Base-by-base conservation (phyloP, 2,329 filamentous ascomycete genomes). In the Cryoendolithus antarcticus region DNA sequence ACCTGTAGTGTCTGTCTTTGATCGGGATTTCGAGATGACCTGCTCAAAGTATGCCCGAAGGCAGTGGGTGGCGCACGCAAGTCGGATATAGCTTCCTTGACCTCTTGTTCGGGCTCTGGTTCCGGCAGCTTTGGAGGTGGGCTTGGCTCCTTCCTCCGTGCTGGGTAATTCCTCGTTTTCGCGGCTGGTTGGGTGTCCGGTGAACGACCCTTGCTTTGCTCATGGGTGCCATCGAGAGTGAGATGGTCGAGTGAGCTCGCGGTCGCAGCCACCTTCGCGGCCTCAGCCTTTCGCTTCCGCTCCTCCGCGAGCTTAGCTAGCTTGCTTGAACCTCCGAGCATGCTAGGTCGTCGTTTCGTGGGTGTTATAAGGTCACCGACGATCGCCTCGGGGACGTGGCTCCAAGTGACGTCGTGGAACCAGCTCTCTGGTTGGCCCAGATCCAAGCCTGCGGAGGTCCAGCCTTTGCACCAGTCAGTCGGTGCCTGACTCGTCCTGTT, bases 311-410 rank as follows among this genome's bases (percentile, higher is more conserved):
- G 67, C 35, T 86, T 86, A 51, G 93, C 89, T 34, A 98, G 68
- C 54, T 98, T 98, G 4, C 89, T 93, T 6, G 77, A 74, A 28
- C 91, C 93, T 24, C 91, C 93, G 2, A 94, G 62, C 0, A 98
- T 67, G 2, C 86, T 81, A 11, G 78, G 74, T 35, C 64, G 66
- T 38, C 72, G 77, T 45, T 64, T 64, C 29, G 72, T 42, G 60
- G 70, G 75, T 31, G 52, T 45, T 8, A 88, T 72, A 10, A 80
- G 69, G 10, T 68, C 58, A 30, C 81, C 73, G 48, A 74, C 71
- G 24, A 83, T 75, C 34, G 80, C 62, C 30, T 61, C 51, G 13
- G 86, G 83, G 8, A 89, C 67, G 38, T 79, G 72, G 39, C 86
- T 70, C 89, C 91, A 98, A 1, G 88, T 84, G 55, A 82, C 82